Base-by-base conservation (phyloP, 164 flowering plant species). In the Liriodendron chinense region DNA sequence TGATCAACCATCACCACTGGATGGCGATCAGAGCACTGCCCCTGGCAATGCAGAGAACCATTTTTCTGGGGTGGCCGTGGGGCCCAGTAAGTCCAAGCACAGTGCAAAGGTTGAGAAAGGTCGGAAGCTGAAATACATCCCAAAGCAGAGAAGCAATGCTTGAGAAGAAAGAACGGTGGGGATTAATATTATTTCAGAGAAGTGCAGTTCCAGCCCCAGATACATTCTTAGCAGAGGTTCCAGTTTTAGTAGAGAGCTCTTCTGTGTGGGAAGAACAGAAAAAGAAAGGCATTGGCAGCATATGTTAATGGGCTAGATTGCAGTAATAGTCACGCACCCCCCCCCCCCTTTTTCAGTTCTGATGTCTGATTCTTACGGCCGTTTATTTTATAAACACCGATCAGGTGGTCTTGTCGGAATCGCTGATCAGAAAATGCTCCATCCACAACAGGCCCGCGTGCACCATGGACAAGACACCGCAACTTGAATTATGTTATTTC, bases 151-250 rank as follows among this genome's bases (percentile, higher is more conserved):
- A 79, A 79, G 63, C 23, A 73, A 16, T 47, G 68, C 56, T 43
- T 73, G 68, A 64, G 28, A 63, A 56, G 9, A 21, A 34, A 34
- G 43, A 34, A 34, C 6, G 43, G 43, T 34, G 0, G 43, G 43
- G 5, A 34, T 34, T 3, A 26, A 59, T 72, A 18, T 21, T 8
- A 48, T 8, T 2, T 21, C 56, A 72, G 48, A 9, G 69, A 65
- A 76, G 80, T 83, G 88, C 85, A 85, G 85, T 80, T 77, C 74
- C 43, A 76, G 28, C 61, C 66, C 74, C 50, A 62, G 68, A 64
- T 73, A 28, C 63, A 72, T 88, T 86, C 80, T 78, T 80, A 84
- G 86, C 91, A 87, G 91, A 85, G 89, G 90, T 86, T 86, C 93
- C 89, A 82, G 83, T 87, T 90, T 91, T 89, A 84, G 80, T 75